Conservation (phyloP, 2,329 filamentous ascomycete genomes). For the Trichoderma oligosporum region DNA sequence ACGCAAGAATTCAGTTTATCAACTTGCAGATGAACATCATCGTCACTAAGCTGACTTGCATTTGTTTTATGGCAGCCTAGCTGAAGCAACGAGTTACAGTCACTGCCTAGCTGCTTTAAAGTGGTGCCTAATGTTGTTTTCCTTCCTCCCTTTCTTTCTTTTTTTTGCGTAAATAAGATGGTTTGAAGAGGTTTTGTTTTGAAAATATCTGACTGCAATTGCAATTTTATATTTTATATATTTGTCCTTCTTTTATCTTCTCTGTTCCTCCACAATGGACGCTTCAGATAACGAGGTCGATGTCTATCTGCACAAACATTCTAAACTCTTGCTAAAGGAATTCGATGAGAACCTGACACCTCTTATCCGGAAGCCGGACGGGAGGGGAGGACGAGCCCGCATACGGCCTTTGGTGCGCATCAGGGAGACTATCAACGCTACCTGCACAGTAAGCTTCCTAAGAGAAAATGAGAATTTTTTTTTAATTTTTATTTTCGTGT, state of each 20-base stretch:
- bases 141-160: not conserved
- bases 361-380: conserved; percentile 52
- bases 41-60: not conserved
- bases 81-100: not conserved
- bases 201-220: not conserved
- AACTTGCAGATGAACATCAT: not conserved
- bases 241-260: too few species aligned
- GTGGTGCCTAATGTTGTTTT: conserved; percentile 15
- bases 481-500: too few species aligned
- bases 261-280: conserved; percentile 46
- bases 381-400: conserved; percentile 37
- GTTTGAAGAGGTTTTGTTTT: not conserved
- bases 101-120: not conserved
- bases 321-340: conserved; percentile 55
- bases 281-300: conserved; percentile 57
- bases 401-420: conserved; percentile 49
- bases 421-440: conserved; percentile 47
- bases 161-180: not conserved
- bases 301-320: conserved; percentile 58
- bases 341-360: conserved; percentile 51
- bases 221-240: too few species aligned
- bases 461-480: too few species aligned
- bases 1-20: not conserved
- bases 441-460: conserved; percentile 40
- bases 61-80: conserved; percentile 7